phyloP scores from a whole-genome alignment of 139 green algal genomes.

The Coccomyxa sp. region DNA sequence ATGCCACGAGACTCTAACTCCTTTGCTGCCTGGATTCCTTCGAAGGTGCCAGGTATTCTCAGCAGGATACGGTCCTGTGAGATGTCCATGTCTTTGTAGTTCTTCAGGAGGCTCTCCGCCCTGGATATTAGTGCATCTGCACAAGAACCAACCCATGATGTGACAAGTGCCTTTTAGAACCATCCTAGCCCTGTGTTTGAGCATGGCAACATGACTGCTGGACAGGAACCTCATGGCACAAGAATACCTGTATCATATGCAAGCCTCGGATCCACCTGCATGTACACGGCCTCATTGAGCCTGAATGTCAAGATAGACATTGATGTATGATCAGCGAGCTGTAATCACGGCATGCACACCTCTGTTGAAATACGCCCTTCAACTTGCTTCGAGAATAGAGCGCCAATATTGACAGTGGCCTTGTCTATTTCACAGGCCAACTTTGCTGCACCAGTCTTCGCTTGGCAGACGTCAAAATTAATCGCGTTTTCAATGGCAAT shows the following conservation, averaged over 20 bases:
- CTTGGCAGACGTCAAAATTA: conserved; percentile 49
- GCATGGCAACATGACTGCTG: neutral
- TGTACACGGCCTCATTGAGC: too few relatives aligned
- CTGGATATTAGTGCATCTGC: conserved; percentile 44
- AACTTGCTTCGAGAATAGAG: conserved; percentile 59
- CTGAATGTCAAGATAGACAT: too few relatives aligned
- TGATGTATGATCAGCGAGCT: neutral
- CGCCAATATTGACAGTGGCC: conserved; percentile 71
- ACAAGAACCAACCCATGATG: neutral
- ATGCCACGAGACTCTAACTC: conserved; percentile 64
- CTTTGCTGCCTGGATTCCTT: conserved; percentile 62
- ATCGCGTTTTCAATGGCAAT: conserved; percentile 66
- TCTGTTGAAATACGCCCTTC: conserved; percentile 68
- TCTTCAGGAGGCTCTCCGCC: conserved; percentile 31
- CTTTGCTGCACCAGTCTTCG: conserved; percentile 9
- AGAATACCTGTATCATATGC: conserved; percentile 61
- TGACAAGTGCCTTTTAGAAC: neutral
- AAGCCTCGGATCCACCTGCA: conserved; percentile 60
- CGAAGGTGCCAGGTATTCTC: conserved; percentile 77
- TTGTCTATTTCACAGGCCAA: conserved; percentile 55
- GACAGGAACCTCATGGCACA: neutral
- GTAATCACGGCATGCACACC: neutral
- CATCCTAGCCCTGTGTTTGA: neutral
- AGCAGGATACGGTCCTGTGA: conserved; percentile 49
- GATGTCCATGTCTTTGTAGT: conserved; percentile 64